Base-by-base conservation (phyloP, 495 filamentous ascomycete genomes). In the Lindgomyces ingoldianus region DNA sequence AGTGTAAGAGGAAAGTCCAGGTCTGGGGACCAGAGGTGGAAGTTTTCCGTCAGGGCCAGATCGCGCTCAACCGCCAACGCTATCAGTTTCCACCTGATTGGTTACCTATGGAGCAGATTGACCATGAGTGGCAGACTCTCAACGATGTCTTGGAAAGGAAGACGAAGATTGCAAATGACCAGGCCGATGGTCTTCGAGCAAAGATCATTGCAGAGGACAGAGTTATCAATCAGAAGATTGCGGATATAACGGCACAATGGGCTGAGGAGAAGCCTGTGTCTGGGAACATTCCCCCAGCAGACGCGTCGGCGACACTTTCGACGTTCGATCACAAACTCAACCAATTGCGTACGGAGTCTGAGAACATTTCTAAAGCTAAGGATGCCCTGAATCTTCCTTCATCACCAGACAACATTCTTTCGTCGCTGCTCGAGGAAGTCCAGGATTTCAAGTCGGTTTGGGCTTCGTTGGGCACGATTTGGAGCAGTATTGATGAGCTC, bases 371-470 rank as follows among this genome's bases (percentile, higher is more conserved):
- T 16, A 96, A 90, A 73, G 94, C 95, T 3, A 97, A 96, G 73
- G 94, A 99, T 72, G 95, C 95, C 0, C 84, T 99, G 27, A 93
- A 97, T 74, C 81, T 99, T 52, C 89, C 93, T 10, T 82, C 86
- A 2, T 88, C 83, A 50, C 77, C 87, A 0, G 90, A 96, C 59
- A 90, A 88, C 26, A 85, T 86, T 10, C 84, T 99, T 19, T 81
- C 84, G 8, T 81, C 86, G 14, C 89, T 97, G 27, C 80, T 98
- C 9, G 94, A 99, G 70, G 94, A 99, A 70, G 94, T 99, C 1
- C 94, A 96, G 46, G 94, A 99, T 74, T 99, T 98, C 79, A 94
- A 93, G 79, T 96, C 93, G 11, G 95, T 99, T 14, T 99, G 94
- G 94, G 87, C 91, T 24, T 91, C 90, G 41, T 76, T 99, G 22